Base-by-base conservation (phyloP, 352 stramenopile species). In the Pythium vanterpoolii region DNA sequence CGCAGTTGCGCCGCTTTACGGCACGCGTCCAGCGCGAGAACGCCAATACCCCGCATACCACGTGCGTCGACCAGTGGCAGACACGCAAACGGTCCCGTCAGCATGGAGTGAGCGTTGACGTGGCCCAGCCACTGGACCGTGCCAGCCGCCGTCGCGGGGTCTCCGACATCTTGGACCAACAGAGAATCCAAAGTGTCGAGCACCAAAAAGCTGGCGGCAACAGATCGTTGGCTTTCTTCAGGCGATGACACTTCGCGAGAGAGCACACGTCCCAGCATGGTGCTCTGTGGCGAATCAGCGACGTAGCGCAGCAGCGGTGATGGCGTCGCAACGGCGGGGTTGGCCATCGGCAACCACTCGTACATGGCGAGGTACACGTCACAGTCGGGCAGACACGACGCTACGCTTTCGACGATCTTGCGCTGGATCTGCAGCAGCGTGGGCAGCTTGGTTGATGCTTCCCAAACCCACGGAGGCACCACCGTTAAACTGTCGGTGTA, bases 321-420 rank as follows among this genome's bases (percentile, higher is more conserved):
- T 3, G 71, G 44, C 1, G 66, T 72, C 1, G 62, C 52, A 13
- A 46, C 42, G 13, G 62, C 58, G 0, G 68, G 76, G 27, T 64
- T 23, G 1, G 62, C 58, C 39, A 72, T 73, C 1, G 79, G 76
- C n/a, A 89, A 64, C 2, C 61, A 43, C 38, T 93, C 79, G 36
- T 76, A 71, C 64, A 90, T 77, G 1, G 66, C 79, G 10, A 93
- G 31, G 62, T 93, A 93, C 38, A 90, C 45, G 49, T 91, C 83
- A 31, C 76, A 88, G 30, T 90, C 79, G 34, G 59, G 79, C 28
- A 93, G 62, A 56, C 81, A 91, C 16, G 59, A 42, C 40, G 87
- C 69, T 8, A 81, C 71, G 11, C 66, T 67, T 30, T 86, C 76
- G 2, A 90, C 58, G 27, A 91, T 66, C 23, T 77, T 72, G 6